Evolutionary conservation across 805 yeast species (phyloP).

Genomic region (Alloascoidea africana): DNA sequence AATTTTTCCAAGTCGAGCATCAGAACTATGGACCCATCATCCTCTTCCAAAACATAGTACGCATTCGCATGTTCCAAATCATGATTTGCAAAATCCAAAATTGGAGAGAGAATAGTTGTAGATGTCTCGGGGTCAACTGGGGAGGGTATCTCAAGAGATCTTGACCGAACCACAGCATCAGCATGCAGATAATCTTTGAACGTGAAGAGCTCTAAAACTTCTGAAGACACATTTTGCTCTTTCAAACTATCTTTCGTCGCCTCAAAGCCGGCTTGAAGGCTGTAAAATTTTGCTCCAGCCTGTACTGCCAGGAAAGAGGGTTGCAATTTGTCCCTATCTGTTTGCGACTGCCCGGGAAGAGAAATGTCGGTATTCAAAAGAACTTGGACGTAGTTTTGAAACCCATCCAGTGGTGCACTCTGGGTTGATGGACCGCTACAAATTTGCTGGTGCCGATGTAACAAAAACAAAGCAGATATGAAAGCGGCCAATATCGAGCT

Average conservation of each 20-base stretch:
- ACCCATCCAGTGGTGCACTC: background rate
- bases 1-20: background rate
- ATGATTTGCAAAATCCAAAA: constrained; percentile 1
- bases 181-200: background rate
- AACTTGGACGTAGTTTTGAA: background rate
- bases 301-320: background rate
- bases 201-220: background rate
- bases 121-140: background rate
- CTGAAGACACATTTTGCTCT: background rate
- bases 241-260: background rate
- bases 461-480: background rate
- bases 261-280: background rate
- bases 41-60: background rate
- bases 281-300: background rate
- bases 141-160: background rate
- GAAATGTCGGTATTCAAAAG: background rate
- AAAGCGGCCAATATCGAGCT: background rate
- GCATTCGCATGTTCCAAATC: background rate
- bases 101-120: background rate
- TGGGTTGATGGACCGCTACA: background rate
- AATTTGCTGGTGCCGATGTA: background rate
- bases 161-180: constrained; percentile 1
- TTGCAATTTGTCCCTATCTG: background rate
- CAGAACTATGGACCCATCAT: background rate
- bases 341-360: background rate